Evolutionary conservation across 2,329 filamentous ascomycete species (phyloP), one percentile per base, ranked within the genome.

Genomic region (Alternaria ethzedia): DNA sequence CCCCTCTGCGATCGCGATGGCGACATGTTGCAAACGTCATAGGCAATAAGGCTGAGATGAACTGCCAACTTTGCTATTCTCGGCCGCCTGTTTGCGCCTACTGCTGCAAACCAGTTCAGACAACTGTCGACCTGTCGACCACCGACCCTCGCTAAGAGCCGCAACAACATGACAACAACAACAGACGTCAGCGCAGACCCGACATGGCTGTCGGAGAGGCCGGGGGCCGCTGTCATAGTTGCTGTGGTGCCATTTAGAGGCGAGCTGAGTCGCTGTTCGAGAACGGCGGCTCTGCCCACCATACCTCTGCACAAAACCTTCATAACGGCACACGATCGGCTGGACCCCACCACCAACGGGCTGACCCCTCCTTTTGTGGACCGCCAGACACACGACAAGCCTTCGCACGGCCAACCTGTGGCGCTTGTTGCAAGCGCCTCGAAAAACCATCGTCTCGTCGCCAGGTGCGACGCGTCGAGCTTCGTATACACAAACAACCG

Each of bases 261-360:
- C 69, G 67, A 66, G 76, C 77, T 78, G 75, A 72, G 51, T 51
- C 65, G 62, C 57, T 61, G 69, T 71, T 78, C 75, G 71, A 76
- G 74, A 78, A 77, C 72, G 62, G 45, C 68, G 57, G 55, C 55
- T 67, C 64, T 67, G 36, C 51, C 60, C 66, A 67, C 60, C 52
- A 63, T 59, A 60, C 57, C 61, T 62, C 61, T 77, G 74, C 76
- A 79, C 74, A 80, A 79, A 72, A 25, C 67, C 69, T 78, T 77
- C 73, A 75, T 67, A 77, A 70, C 26, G 50, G 51, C 57, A 62
- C 17, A 30, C 41, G 25, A 51, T 65, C 52, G 69, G 65, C 68
- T 63, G 67, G 71, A 77, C 77, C 75, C 76, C 76, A 77, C 77
- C 73, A 75, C 66, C 67, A 66, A 68, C 70, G 69, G 60, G 63